A percentile compares a stretch with the other conserved stretches of the same genome.
These are phyloP conservation scores for Collybiopsis confluens DNA, from an alignment of 768 basidiomycete genomes.

Conservation along the genomic window DNA sequence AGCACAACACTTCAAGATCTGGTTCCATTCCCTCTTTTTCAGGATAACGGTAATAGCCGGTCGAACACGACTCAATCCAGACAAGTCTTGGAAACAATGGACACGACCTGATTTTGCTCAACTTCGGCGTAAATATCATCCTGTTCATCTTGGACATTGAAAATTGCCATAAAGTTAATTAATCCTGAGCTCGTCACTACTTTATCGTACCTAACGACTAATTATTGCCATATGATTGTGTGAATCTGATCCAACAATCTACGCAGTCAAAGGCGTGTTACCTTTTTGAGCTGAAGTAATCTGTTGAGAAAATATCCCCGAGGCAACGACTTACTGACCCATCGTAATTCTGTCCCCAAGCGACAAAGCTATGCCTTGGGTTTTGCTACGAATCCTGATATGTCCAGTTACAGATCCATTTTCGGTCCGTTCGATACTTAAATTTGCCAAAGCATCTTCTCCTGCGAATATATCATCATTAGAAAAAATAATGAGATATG, in stretches of 20 bases:
- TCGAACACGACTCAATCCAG: background rate
- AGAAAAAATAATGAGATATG: background rate
- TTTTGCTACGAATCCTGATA: constrained; percentile 94
- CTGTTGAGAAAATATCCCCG: background rate
- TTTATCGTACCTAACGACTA: too few species aligned
- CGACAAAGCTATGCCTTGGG: constrained; percentile 93
- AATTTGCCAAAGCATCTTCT: constrained; percentile 94
- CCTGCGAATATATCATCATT: constrained; percentile 41
- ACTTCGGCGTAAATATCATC: too few species aligned
- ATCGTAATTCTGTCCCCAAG: constrained; percentile 86
- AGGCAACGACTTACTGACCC: constrained; percentile 30
- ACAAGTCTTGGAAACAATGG: background rate
- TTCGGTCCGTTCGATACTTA: constrained; percentile 87
- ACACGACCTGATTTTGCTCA: background rate
- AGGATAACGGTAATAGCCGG: too few species aligned
- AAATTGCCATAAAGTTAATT: too few species aligned
- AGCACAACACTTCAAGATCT: background rate
- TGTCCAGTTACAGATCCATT: constrained; percentile 83
- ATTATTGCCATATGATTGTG: too few species aligned
- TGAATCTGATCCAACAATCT: constrained; percentile 9
- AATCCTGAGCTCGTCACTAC: too few species aligned
- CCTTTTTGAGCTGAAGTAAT: constrained; percentile 34
- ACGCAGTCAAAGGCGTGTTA: constrained; percentile 31
- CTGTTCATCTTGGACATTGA: too few species aligned
- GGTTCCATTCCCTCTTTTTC: constrained; percentile 6